These are phyloP conservation scores for Sphaerostilbella broomeana DNA, from an alignment of 2,329 filamentous ascomycete genomes.

Conservation along the genomic window DNA sequence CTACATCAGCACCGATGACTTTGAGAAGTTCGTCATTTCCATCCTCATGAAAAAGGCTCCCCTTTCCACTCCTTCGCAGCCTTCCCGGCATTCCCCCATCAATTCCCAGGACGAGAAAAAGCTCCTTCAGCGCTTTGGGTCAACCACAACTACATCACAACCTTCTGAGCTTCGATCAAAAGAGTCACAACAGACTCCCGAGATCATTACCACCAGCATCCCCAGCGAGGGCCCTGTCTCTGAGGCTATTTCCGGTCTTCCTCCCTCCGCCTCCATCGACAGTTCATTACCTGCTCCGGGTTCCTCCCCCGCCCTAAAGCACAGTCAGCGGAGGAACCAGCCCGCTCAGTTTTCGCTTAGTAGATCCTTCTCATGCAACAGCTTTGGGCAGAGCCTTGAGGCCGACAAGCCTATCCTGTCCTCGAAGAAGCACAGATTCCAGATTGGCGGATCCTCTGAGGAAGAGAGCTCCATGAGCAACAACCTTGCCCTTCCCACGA, in stretches of 20 bases:
- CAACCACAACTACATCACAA: conserved; percentile 38
- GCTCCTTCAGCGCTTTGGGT: conserved; percentile 36
- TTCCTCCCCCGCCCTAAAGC: conserved; percentile 53
- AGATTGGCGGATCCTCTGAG: conserved; percentile 57
- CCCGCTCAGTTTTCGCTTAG: conserved; percentile 65
- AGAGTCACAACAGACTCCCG: conserved; percentile 24
- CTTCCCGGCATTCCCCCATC: conserved; percentile 24
- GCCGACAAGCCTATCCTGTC: conserved; percentile 29
- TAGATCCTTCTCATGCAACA: conserved; percentile 69
- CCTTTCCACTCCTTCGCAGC: conserved; percentile 36
- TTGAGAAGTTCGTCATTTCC: conserved; percentile 89
- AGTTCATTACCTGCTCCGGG: conserved; percentile 54
- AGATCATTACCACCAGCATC: conserved; percentile 25
- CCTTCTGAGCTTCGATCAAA: conserved; percentile 42
- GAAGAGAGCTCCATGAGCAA: conserved; percentile 69
- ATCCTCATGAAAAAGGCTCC: conserved; percentile 81
- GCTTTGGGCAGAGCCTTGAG: conserved; percentile 43
- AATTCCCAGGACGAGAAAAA: conserved; percentile 39
- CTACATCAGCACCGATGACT: conserved; percentile 85
- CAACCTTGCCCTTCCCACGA: conserved; percentile 39
- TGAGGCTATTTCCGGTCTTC: conserved; percentile 41
- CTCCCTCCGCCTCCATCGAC: conserved; percentile 43
- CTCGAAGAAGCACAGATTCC: conserved; percentile 40
- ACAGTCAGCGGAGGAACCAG: conserved; percentile 59
- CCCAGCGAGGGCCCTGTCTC: conserved; percentile 54